Percentiles rank a stretch among this genome's conserved stretches.
These are phyloP conservation scores for Daldinia eschscholtzii DNA, from an alignment of 2,329 filamentous ascomycete genomes.

Conservation along the genomic window DNA sequence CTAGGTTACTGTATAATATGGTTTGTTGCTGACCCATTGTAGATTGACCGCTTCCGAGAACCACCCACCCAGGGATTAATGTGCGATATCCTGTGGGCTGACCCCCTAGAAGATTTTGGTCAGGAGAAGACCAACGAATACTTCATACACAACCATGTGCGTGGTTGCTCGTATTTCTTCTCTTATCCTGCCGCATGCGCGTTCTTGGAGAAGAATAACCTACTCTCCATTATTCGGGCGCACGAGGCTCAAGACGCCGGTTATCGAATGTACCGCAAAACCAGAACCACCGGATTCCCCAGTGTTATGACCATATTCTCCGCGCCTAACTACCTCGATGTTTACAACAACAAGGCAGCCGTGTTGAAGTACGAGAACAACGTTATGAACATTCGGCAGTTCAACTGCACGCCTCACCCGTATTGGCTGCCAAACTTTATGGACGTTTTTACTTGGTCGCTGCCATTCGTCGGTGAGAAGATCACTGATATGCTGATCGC, in stretches of 20 bases:
- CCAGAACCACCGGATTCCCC: constrained; percentile 95
- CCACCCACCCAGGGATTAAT: constrained; percentile 97
- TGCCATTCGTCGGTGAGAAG: constrained; percentile 98
- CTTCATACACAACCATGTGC: constrained; percentile 97
- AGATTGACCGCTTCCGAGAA: constrained; percentile 98
- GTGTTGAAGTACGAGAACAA: constrained; percentile 99
- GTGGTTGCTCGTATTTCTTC: constrained; percentile 99
- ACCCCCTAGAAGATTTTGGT: constrained; percentile 97
- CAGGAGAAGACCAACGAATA: constrained; percentile 99
- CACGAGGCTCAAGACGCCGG: constrained; percentile 99
- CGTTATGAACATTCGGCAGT: constrained; percentile 99
- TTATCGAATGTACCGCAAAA: constrained; percentile 99
- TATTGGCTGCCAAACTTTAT: constrained; percentile 99
- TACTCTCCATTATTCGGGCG: constrained; percentile 95
- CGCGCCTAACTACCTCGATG: constrained; percentile 97
- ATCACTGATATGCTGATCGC: constrained; percentile 99
- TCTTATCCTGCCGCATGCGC: constrained; percentile 97
- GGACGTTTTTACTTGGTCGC: constrained; percentile 99
- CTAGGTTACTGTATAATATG: neutral
- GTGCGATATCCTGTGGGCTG: constrained; percentile 99
- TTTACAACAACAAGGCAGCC: constrained; percentile 99
- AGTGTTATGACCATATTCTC: constrained; percentile 99
- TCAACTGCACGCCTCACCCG: constrained; percentile 98
- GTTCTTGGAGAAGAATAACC: constrained; percentile 98
- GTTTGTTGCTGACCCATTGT: constrained; percentile 37